Evolutionary conservation across 441 rosid genomes (phyloP).

Genomic region (Macaranga tanarius): DNA sequence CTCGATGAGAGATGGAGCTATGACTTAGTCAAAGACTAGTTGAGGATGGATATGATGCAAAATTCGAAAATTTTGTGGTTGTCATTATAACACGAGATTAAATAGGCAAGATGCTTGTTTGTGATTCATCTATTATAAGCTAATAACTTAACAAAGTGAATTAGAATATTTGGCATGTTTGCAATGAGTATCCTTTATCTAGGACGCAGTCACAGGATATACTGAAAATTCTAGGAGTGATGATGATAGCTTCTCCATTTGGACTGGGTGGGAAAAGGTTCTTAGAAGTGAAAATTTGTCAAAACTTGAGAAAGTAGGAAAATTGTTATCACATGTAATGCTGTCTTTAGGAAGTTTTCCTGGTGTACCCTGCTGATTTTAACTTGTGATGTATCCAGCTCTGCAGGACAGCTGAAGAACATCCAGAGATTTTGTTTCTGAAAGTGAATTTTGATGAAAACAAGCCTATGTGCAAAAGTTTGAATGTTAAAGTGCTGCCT

Average conservation of each 20-base stretch:
- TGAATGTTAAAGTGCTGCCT: slow-evolving; percentile 93
- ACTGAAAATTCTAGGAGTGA: background rate
- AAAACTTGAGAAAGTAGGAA: background rate
- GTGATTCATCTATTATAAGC: background rate
- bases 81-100: background rate
- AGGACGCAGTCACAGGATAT: background rate
- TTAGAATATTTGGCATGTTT: background rate
- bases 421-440: slow-evolving; percentile 74
- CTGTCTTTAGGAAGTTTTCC: background rate
- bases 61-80: background rate
- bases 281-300: background rate
- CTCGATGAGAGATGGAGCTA: slow-evolving; percentile 1
- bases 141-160: background rate
- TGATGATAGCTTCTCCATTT: background rate
- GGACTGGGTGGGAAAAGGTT: too few relatives aligned
- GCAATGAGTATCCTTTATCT: background rate
- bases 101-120: background rate
- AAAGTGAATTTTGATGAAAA: slow-evolving; percentile 96
- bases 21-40: background rate
- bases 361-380: slow-evolving; percentile 7
- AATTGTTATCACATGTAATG: background rate
- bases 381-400: slow-evolving; percentile 47
- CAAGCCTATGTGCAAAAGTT: slow-evolving; percentile 92
- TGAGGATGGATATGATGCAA: background rate
- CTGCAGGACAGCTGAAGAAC: slow-evolving; percentile 78